Evolutionary conservation across 805 yeast species (phyloP), one percentile per base, ranked within the genome.

Genomic region (Barnettozyma salicaria): DNA sequence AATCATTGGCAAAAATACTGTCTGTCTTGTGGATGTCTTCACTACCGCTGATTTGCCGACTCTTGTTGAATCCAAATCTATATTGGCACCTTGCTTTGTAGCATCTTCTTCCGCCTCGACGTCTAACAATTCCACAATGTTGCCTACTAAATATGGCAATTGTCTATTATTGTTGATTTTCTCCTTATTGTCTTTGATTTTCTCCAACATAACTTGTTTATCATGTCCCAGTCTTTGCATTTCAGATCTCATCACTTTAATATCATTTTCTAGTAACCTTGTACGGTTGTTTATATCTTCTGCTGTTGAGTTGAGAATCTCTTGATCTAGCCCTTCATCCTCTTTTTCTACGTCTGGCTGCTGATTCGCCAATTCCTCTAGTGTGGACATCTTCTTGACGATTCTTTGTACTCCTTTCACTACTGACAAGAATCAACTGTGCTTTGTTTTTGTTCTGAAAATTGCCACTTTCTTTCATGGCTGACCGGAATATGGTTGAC

Each of bases 1-100:
- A 41, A 92, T 84, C 63, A 92, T 74, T 24, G 99, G 99, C 57
- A 92, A 67, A 53, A 92, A 92, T 23, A 92, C 95, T 3, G 99
- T 92, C 58, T 92, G 99, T 56, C 99, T 78, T 8, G 98, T 92
- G 1, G 96, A 86, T 0, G 99, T 92, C 63, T 92, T 92, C 45
- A 92, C 85, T 25, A 92, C 98, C 1, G 99, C 99, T n/a, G 95
- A 87, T 63, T 90, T 88, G 6, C 98, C 97, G 30, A 76, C 76
- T 45, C 96, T 78, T 10, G 94, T 74, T 32, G 96, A 84, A 56
- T 92, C 96, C 50, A 86, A 67, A 61, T 92, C 97, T 32, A 88
- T 83, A 55, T 89, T 90, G 41, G 97, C 97, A 26, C 97, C 97
- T 60, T 92, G 96, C 23, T 68, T 70, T 44, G 72, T 76, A 19